Evolutionary conservation across 2,329 filamentous ascomycete genomes (phyloP).

Genomic region (Phaeosphaeriaceae sp.): DNA sequence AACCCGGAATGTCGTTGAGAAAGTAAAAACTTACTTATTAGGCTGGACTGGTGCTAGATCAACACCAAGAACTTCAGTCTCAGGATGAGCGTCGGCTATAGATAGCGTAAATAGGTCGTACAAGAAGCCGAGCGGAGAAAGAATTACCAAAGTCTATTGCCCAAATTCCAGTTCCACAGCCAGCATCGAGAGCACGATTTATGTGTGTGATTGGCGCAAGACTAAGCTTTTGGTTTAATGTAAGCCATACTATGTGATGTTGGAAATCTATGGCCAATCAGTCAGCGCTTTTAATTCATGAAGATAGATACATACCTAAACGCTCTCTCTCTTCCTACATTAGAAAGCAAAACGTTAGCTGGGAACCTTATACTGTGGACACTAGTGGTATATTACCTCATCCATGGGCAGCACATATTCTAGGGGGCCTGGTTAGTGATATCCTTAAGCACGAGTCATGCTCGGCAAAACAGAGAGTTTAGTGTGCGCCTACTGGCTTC

Average conservation of each 20-base stretch:
- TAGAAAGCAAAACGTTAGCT: background rate
- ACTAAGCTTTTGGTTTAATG: slow-evolving; percentile 44
- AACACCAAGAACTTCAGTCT: slow-evolving; percentile 17
- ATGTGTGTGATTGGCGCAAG: slow-evolving; percentile 45
- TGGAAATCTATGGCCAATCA: slow-evolving; percentile 22
- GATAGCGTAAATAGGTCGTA: background rate
- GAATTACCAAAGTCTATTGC: slow-evolving; percentile 46
- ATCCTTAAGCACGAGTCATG: background rate
- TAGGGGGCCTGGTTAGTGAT: slow-evolving; percentile 5
- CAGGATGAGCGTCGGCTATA: slow-evolving; percentile 20
- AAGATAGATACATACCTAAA: slow-evolving; percentile 3
- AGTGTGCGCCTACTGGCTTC: slow-evolving; percentile 10
- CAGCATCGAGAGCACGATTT: slow-evolving; percentile 45
- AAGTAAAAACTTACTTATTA: slow-evolving; percentile 10
- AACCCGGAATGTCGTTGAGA: background rate
- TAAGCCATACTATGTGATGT: slow-evolving; percentile 48
- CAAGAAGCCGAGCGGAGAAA: background rate
- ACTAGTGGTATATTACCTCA: slow-evolving; percentile 12
- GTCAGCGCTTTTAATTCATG: background rate
- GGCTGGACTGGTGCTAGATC: slow-evolving; percentile 22
- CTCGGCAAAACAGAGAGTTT: background rate
- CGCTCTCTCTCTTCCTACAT: slow-evolving; percentile 18
- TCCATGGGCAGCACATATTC: slow-evolving; percentile 27
- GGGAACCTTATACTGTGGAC: background rate
- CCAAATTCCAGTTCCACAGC: slow-evolving; percentile 50